Evolutionary conservation across 2,329 filamentous ascomycete species (phyloP).

Genomic region (Boeremia lycopersici): DNA sequence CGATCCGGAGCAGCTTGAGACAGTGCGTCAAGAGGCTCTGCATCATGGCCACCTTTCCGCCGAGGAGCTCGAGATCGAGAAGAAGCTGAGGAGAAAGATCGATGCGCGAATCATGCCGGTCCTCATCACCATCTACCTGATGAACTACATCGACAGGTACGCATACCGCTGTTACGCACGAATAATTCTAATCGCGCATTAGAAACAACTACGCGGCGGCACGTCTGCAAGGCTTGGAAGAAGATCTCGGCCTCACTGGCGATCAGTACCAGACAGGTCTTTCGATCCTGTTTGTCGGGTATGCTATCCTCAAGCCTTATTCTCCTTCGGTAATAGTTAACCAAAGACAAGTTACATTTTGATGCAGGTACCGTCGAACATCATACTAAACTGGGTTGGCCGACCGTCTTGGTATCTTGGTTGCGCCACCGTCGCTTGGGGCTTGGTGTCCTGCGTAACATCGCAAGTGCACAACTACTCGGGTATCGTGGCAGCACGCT

Average conservation of each 20-base stretch:
- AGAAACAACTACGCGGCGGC: constrained; percentile 40
- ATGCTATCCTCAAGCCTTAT: constrained; percentile 42
- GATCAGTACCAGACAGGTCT: constrained; percentile 25
- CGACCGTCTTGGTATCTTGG: constrained; percentile 62
- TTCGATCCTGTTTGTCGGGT: constrained; percentile 63
- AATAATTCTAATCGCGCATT: not conserved
- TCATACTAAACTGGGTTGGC: constrained; percentile 60
- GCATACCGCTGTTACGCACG: no score
- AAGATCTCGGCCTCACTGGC: constrained; percentile 23
- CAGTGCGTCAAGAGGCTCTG: constrained; percentile 14
- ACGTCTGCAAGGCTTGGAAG: constrained; percentile 33
- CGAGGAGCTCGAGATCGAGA: constrained; percentile 36
- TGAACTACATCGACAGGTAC: constrained; percentile 37
- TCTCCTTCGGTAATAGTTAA: not conserved
- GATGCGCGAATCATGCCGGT: constrained; percentile 37
- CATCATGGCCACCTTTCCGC: constrained; percentile 25
- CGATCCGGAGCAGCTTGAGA: constrained; percentile 21
- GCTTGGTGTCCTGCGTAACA: constrained; percentile 52
- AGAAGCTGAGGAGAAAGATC: constrained; percentile 39
- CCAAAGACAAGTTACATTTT: constrained; percentile 56
- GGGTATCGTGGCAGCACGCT: constrained; percentile 50
- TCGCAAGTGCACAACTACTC: constrained; percentile 53
- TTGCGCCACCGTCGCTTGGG: constrained; percentile 53
- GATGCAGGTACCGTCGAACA: constrained; percentile 67
- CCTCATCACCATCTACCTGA: constrained; percentile 36